Base-by-base conservation (phyloP, 305 asterid genomes). In the Fraxinus sp. region DNA sequence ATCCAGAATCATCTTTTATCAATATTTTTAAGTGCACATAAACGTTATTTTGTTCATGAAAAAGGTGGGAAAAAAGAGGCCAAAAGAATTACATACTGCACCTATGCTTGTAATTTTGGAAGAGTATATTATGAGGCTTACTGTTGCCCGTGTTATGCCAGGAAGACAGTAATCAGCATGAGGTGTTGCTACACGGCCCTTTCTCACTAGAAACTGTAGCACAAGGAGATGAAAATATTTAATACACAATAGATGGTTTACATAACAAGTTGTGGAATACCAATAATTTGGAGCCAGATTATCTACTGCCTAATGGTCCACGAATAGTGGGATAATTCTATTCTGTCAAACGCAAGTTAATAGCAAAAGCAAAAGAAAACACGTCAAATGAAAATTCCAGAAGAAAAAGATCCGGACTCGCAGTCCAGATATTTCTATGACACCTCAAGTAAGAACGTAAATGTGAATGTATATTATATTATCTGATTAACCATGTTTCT, bases 101-200 rank as follows among this genome's bases (percentile, higher is more conserved):
- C 41, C 62, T 0, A 66, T 70, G 20, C 26, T 73, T 24, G 11
- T 10, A 79, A 22, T 86, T 62, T 16, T 3, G 41, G 64, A 80
- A 85, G 78, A 75, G 79, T 30, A 79, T 77, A 66, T 52, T 9
- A 78, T 75, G 80, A 72, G 85, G 81, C 96, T 91, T 91, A 95
- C 98, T 37, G 98, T 90, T 70, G 94, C 91, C 78, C 97, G 91
- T 68, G 98, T 93, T 80, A 90, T 82, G 79, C 98, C 98, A 28
- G 97, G 97, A 89, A 95, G 97, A 86, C 98, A 95, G 84, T 91
- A 93, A 89, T 95, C 98, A 85, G 93, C 95, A 90, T 87, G 93
- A 66, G 97, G 98, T 77, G 97, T 95, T 79, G 91, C 80, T 66
- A 93, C 92, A 28, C 76, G 80, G 82, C 97, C 96, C 88, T 86